Evolutionary conservation across 2,329 filamentous ascomycete species (phyloP).

Genomic region (Dryadomyces sulphureus): DNA sequence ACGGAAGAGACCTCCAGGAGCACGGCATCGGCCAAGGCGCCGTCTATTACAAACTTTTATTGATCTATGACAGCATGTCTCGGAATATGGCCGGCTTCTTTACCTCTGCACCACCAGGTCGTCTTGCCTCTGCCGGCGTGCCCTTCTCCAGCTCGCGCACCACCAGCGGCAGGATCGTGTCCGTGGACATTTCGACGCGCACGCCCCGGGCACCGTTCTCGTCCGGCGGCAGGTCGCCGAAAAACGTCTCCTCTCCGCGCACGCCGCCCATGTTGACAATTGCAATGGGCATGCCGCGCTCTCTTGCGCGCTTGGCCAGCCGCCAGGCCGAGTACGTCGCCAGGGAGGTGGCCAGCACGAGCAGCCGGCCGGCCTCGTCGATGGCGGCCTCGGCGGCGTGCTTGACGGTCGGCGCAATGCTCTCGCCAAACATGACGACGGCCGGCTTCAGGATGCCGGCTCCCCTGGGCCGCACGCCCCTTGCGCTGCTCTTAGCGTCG

Average conservation of each 20-base stretch:
- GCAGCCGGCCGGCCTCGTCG: slow-evolving; percentile 57
- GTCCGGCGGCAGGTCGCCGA: slow-evolving; percentile 35
- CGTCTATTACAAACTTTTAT: slow-evolving; percentile 10
- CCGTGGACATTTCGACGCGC: slow-evolving; percentile 42
- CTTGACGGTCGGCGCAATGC: slow-evolving; percentile 57
- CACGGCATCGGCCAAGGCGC: slow-evolving; percentile 1
- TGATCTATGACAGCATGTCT: slow-evolving; percentile 41
- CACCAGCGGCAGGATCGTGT: slow-evolving; percentile 40
- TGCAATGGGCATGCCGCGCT: slow-evolving; percentile 70
- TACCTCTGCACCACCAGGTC: no score
- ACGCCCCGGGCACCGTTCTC: slow-evolving; percentile 38
- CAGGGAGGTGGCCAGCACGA: slow-evolving; percentile 77
- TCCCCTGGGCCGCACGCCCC: slow-evolving; percentile 17
- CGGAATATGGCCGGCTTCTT: slow-evolving; percentile 33
- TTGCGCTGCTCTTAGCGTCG: not conserved
- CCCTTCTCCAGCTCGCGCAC: slow-evolving; percentile 32
- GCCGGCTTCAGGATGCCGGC: slow-evolving; percentile 82
- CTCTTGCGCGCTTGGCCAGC: slow-evolving; percentile 67
- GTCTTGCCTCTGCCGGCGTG: no score
- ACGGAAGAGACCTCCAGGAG: slow-evolving; percentile 19
- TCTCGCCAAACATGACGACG: slow-evolving; percentile 95
- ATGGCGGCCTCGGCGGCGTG: slow-evolving; percentile 63
- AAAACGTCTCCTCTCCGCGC: slow-evolving; percentile 62
- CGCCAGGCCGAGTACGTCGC: slow-evolving; percentile 95
- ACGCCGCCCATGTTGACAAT: slow-evolving; percentile 81